Conservation (phyloP, 768 basidiomycete species). For the Lactarius tabidus region DNA sequence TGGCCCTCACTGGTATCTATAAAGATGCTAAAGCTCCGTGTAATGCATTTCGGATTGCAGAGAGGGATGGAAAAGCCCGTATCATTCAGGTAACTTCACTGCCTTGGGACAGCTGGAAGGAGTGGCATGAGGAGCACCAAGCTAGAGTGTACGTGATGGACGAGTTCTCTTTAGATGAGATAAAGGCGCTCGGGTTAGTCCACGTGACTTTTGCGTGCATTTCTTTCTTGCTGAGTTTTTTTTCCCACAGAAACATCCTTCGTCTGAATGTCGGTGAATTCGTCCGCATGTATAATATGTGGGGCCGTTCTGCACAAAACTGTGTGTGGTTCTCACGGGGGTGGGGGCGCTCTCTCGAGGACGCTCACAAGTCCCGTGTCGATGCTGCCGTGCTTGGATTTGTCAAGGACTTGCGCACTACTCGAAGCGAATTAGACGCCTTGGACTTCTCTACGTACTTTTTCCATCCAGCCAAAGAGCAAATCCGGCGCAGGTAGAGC, state of each 20-base stretch:
- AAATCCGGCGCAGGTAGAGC: neutral
- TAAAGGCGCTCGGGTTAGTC: neutral
- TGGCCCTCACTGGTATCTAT: neutral
- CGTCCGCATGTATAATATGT: neutral
- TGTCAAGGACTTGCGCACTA: neutral
- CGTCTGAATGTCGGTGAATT: neutral
- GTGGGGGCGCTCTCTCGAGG: neutral
- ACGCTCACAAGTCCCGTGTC: neutral
- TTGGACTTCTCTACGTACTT: neutral
- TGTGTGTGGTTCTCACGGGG: neutral
- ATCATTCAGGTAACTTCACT: neutral
- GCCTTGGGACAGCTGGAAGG: neutral
- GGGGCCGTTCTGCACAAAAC: neutral
- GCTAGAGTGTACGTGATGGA: neutral
- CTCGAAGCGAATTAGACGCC: neutral
- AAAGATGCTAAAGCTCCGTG: too few relatives aligned
- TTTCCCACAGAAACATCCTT: neutral
- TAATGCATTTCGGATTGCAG: neutral
- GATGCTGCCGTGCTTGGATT: neutral
- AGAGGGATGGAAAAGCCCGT: neutral
- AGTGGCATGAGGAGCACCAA: neutral
- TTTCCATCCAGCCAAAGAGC: neutral
- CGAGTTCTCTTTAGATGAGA: too few relatives aligned
- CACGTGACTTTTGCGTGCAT: neutral
- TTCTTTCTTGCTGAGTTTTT: neutral